A percentile compares a stretch with the other conserved stretches of the same genome.
Evolutionary conservation across 768 basidiomycete species (phyloP).

Genomic region (Suillus discolor): DNA sequence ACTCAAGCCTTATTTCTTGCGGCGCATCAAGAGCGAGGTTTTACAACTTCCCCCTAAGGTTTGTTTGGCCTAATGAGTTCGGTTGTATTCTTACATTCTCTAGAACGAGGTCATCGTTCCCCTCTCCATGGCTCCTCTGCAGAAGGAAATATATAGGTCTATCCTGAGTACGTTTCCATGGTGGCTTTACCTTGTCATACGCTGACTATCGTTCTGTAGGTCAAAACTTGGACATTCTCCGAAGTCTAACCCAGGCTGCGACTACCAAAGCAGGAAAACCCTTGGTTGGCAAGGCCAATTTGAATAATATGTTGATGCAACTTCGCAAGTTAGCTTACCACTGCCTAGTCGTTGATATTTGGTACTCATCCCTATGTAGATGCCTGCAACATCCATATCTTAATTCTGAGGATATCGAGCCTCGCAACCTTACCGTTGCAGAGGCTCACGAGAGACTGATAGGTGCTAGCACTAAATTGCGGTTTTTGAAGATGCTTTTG

Average conservation of each 20-base stretch:
- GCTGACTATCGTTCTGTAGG: slow-evolving; percentile 41
- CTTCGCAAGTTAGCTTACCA: slow-evolving; percentile 67
- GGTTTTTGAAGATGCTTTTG: slow-evolving; percentile 72
- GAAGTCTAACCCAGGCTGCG: slow-evolving; percentile 53
- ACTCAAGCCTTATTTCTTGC: slow-evolving; percentile 88
- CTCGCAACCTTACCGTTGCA: slow-evolving; percentile 50
- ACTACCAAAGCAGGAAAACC: slow-evolving; percentile 30
- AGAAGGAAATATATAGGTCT: slow-evolving; percentile 86
- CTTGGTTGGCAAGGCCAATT: slow-evolving; percentile 48
- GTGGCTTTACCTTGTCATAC: slow-evolving; percentile 14
- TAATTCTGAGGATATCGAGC: slow-evolving; percentile 79
- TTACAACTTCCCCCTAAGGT: slow-evolving; percentile 93
- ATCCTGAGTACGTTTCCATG: slow-evolving; percentile 63
- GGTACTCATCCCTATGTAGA: slow-evolving; percentile 39
- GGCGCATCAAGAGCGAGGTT: slow-evolving; percentile 92
- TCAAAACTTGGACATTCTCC: slow-evolving; percentile 69
- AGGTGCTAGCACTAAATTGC: slow-evolving; percentile 84
- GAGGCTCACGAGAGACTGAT: slow-evolving; percentile 82
- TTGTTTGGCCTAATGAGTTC: slow-evolving; percentile 12
- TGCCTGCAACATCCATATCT: slow-evolving; percentile 93
- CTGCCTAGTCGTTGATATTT: slow-evolving; percentile 1
- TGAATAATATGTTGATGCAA: slow-evolving; percentile 89
- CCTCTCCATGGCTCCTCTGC: slow-evolving; percentile 82
- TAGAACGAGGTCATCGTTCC: slow-evolving; percentile 93
- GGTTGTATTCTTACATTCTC: background rate